A percentile compares a stretch with the other conserved stretches of the same genome.
Conservation (phyloP, 176 grass and related monocot species). For the Avena sativa region DNA sequence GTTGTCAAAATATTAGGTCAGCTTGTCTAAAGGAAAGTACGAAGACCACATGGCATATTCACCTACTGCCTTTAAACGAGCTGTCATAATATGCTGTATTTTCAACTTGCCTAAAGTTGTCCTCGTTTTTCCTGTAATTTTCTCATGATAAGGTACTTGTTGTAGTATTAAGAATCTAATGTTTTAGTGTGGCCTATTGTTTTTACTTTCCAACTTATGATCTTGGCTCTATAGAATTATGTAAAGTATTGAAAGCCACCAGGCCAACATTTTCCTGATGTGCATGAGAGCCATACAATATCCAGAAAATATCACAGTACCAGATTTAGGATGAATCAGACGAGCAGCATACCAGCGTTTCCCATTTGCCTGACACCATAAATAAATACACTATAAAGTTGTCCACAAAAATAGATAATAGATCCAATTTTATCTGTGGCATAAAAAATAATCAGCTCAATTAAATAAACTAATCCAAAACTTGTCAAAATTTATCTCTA, state of each 20-base stretch:
- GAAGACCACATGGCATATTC: background rate
- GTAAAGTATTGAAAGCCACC: background rate
- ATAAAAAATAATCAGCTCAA: background rate
- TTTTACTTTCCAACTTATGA: slow-evolving; percentile 3
- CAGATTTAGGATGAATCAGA: slow-evolving; percentile 43
- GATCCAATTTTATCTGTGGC: background rate
- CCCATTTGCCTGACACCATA: slow-evolving; percentile 44
- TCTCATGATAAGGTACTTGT: background rate
- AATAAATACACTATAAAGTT: slow-evolving; percentile 30
- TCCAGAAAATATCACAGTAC: slow-evolving; percentile 39
- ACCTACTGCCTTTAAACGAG: background rate
- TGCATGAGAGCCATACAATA: background rate
- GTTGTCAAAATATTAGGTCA: background rate
- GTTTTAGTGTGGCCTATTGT: slow-evolving; percentile 2
- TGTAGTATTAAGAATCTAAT: slow-evolving; percentile 12
- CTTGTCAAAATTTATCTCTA: slow-evolving; percentile 23
- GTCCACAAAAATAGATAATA: slow-evolving; percentile 9
- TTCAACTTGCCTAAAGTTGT: slow-evolving; percentile 3
- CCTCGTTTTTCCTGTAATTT: background rate
- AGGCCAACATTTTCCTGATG: slow-evolving; percentile 15
- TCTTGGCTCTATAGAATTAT: slow-evolving; percentile 10
- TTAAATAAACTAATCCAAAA: slow-evolving; percentile 3
- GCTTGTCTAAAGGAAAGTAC: background rate
- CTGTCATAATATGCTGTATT: no score
- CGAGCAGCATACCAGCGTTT: slow-evolving; percentile 35